phyloP scores from a whole-genome alignment of 2,329 filamentous ascomycete genomes.

The Trichoderma atrobrunneum region DNA sequence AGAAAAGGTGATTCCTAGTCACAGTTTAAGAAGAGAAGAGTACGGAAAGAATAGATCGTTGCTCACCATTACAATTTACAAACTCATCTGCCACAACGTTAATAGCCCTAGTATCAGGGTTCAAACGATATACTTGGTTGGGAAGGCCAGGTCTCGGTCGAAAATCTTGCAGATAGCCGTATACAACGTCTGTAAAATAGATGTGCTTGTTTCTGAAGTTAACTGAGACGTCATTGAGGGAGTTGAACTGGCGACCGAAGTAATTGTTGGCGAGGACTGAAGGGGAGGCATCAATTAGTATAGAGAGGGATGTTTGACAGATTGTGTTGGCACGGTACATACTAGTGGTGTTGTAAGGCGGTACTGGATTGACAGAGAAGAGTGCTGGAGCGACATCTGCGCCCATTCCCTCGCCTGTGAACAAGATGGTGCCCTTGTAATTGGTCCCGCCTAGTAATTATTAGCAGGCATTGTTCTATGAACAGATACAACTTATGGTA shows the following conservation, averaged over 20 bases:
- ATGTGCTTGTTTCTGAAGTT: constrained; percentile 54
- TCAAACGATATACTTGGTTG: constrained; percentile 58
- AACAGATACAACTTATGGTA: rapidly evolving
- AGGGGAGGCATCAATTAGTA: neutral
- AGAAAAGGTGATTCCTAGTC: constrained; percentile 45
- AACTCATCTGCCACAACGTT: constrained; percentile 58
- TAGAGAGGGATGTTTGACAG: neutral
- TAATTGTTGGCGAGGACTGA: constrained; percentile 38
- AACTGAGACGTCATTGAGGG: constrained; percentile 48
- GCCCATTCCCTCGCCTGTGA: constrained; percentile 51
- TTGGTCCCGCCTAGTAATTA: constrained; percentile 44
- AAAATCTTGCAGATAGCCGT: constrained; percentile 59
- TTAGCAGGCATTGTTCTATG: neutral
- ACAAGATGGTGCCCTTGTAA: constrained; percentile 48
- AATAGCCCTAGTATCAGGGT: constrained; percentile 48
- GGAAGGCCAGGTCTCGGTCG: constrained; percentile 50
- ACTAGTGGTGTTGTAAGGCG: constrained; percentile 17
- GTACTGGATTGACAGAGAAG: constrained; percentile 27
- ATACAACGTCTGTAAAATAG: constrained; percentile 64
- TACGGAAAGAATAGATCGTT: neutral
- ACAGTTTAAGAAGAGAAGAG: constrained; percentile 25
- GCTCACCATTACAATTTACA: constrained; percentile 23
- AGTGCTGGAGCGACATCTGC: constrained; percentile 29
- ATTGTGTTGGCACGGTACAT: neutral
- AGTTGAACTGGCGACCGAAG: constrained; percentile 47